Evolutionary conservation across 108 stramenopile genomes (phyloP), one percentile per base, ranked within the genome.

Genomic region (Pseudonitzschia multistriata): DNA sequence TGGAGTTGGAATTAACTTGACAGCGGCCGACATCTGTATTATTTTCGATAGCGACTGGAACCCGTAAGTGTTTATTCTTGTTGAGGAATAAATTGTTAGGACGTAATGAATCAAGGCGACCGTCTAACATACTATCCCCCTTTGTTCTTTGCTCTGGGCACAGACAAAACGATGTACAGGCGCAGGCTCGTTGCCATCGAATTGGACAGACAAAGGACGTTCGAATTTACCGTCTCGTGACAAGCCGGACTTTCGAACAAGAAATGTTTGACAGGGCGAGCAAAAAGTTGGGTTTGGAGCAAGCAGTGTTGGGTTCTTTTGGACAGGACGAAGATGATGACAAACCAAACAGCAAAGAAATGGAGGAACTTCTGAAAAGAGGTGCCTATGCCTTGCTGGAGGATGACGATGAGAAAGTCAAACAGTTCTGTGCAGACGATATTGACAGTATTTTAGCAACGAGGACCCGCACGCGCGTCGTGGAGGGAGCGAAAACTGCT

Each of bases 1-100:
- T 39, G 99, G 99, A n/a, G 97, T 98, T 47, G 99, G 99, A 39
- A 99, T 99, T 83, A 99, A 99, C 76, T 77, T 99, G 33, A 98
- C 97, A 15, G 97, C 99, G 6, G 99, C 99, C 1, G 92, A 96
- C 75, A 84, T 82, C 3, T 86, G 91, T 60, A 88, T 88, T 57
- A 93, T 96, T 52, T 92, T 89, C 68, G 90, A 96, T 71, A 86
- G 84, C 63, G 98, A 99, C 72, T 99, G 98, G 98, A 99, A 99
- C 71, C 98, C 98, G 61, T 62, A 62, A 62, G 61, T 62, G 24
- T 21, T 29, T 8, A 24, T 13, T 5, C 3, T 45, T 45, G 3
- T n/a, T 45, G 42, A 45, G 42, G 5, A 45, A 17, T 13, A 45
- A 17, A 1, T 45, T 4, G 17, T 8, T 45, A n/a, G n/a, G n/a